phyloP scores from a whole-genome alignment of 148 eudicot genomes.

The Vaccinium darrowii region DNA sequence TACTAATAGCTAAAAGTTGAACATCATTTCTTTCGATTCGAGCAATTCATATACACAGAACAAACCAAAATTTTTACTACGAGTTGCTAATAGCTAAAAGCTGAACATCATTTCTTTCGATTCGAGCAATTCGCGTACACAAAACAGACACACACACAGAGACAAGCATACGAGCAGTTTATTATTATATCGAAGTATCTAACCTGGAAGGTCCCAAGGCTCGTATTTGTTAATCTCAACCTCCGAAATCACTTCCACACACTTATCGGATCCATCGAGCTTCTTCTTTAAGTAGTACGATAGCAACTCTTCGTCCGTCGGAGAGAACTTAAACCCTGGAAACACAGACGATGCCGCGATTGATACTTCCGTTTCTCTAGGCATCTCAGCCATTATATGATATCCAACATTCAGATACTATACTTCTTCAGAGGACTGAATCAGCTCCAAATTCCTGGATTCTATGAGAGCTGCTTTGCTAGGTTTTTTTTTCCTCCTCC shows the following conservation, averaged over 20 bases:
- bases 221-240: conserved; percentile 68
- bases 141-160: no score
- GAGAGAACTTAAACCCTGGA: conserved; percentile 84
- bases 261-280: conserved; percentile 48
- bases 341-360: conserved; percentile 63
- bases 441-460: neutral
- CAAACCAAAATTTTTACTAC: neutral
- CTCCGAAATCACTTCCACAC: conserved; percentile 65
- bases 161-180: no score
- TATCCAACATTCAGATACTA: neutral
- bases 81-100: neutral
- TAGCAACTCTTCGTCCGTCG: conserved; percentile 72
- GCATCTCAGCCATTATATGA: conserved; percentile 11
- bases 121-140: neutral
- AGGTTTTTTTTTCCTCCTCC: neutral
- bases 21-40: neutral
- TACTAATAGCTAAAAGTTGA: neutral
- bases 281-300: conserved; percentile 65
- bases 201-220: conserved; percentile 98
- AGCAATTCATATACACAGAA: neutral
- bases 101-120: neutral
- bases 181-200: neutral
- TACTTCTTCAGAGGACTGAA: neutral
- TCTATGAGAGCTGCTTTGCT: neutral
- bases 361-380: conserved; percentile 50